Base-by-base conservation (phyloP, 495 filamentous ascomycete species). In the Penicillium alfredii region DNA sequence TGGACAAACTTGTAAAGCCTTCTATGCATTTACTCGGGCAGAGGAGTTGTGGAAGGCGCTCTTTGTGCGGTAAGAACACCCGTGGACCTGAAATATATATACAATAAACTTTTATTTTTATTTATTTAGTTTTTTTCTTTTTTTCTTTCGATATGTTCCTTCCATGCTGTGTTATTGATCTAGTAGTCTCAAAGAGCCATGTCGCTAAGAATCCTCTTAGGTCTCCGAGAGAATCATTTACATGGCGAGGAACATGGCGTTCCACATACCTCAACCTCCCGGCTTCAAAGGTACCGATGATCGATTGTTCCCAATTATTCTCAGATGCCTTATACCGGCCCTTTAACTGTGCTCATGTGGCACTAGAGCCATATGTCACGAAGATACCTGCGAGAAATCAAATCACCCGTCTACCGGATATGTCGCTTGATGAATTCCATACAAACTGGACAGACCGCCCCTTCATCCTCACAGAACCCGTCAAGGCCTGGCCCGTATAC, bases 1-100 rank as follows among this genome's bases (percentile, higher is more conserved):
- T 15, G 86, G 88, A n/a, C 73, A 73, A 31, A 84, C 90, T 4
- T 96, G 92, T 66, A 88, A 82, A 57, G 84, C 86, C 20, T 70
- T 96, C 10, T 93, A 88, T 68, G 92, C 89, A 6, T 92, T 88
- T 56, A 82, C 82, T 26, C 70, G 82, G 24, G 74, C 74, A 20
- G 92, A 97, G 40, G 92, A 98, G 42, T 57, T 97, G 16, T 98
- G 92, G 92, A 92, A 92, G 63, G 54, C 77, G 13, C 60, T 94
- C 7, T 93, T 88, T 48, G 69, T 94, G 44, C 71, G 78, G 92
- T 98, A 82, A 74, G 86, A 73, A 49, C 21, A 23, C 22, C 23
- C 34, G 20, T 4, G 23, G 11, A 8, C 5, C 13, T 51, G 30
- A 30, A 26, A 14, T 25, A 25, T 32, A 27, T 30, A 29, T 27